Evolutionary conservation across 1,139 yeast genomes (phyloP).

Genomic region (Sugiyamaella grinbergsii): DNA sequence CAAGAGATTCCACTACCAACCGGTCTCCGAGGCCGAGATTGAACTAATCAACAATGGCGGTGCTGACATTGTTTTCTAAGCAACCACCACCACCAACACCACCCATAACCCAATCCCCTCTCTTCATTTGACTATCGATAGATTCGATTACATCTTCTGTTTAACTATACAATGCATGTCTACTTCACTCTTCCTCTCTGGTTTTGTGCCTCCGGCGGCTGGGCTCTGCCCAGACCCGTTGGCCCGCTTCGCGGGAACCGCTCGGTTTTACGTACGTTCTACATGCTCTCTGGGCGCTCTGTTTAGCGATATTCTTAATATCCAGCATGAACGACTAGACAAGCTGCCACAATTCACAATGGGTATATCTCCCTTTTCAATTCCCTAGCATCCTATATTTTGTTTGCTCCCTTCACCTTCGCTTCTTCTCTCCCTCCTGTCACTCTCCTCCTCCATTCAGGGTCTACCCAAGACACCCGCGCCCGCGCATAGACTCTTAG

Average conservation of each 20-base stretch:
- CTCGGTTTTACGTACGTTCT: too few relatives aligned
- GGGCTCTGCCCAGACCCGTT: constrained; percentile 8
- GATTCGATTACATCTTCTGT: constrained; percentile 2
- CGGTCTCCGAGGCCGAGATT: constrained; percentile 65
- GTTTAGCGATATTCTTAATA: too few relatives aligned
- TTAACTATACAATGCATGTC: constrained; percentile 16
- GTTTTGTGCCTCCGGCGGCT: constrained; percentile 1
- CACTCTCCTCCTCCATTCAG: too few relatives aligned
- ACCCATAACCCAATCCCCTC: background rate
- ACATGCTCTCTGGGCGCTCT: too few relatives aligned
- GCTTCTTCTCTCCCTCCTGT: too few relatives aligned
- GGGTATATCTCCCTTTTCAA: too few relatives aligned
- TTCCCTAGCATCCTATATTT: too few relatives aligned
- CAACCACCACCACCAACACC: background rate
- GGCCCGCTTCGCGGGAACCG: background rate
- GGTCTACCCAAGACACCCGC: too few relatives aligned
- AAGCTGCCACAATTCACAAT: too few relatives aligned
- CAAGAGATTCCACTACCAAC: constrained; percentile 63
- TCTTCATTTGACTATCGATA: background rate
- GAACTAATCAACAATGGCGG: constrained; percentile 79
- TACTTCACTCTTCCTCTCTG: background rate
- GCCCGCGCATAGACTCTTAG: too few relatives aligned
- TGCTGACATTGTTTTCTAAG: constrained; percentile 49
- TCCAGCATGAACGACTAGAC: too few relatives aligned
- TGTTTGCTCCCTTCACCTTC: too few relatives aligned